Percentiles rank a stretch among this genome's conserved stretches.
phyloP scores from a whole-genome alignment of 306 rosid species.

The Cicer chorassanicum region DNA sequence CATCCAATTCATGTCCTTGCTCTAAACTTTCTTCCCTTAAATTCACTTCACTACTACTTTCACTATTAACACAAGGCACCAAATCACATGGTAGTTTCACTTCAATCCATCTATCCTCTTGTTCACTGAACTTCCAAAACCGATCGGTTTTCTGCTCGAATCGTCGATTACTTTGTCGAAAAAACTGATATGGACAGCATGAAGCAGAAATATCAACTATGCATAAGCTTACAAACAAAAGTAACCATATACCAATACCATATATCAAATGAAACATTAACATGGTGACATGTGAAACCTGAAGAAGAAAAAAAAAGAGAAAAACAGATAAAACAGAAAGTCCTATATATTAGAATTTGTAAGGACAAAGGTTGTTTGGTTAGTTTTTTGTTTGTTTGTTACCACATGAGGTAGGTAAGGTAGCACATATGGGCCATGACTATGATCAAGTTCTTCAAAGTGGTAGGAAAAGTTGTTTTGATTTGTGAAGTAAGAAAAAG shows the following conservation, averaged over 20 bases:
- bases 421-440: constrained; percentile 53
- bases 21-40: constrained; percentile 42
- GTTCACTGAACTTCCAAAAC: constrained; percentile 81
- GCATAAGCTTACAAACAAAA: constrained; percentile 48
- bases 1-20: constrained; percentile 45
- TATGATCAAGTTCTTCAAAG: constrained; percentile 36
- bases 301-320: background rate
- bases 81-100: constrained; percentile 77
- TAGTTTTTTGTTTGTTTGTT: background rate
- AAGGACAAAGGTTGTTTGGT: constrained; percentile 38
- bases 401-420: constrained; percentile 39
- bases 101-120: constrained; percentile 79
- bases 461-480: too few relatives aligned
- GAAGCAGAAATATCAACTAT: constrained; percentile 51
- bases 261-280: constrained; percentile 57
- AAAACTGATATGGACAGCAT: constrained; percentile 60
- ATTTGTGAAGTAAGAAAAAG: background rate
- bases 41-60: background rate
- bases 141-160: constrained; percentile 82
- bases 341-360: constrained; percentile 40
- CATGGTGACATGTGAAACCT: constrained; percentile 55
- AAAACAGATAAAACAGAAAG: constrained; percentile 34
- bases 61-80: constrained; percentile 57
- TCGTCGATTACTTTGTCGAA: constrained; percentile 48
- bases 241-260: constrained; percentile 57